A percentile compares a stretch with the other conserved stretches of the same genome.
phyloP scores from a whole-genome alignment of 495 filamentous ascomycete genomes.

The Aspergillus nanangensis region DNA sequence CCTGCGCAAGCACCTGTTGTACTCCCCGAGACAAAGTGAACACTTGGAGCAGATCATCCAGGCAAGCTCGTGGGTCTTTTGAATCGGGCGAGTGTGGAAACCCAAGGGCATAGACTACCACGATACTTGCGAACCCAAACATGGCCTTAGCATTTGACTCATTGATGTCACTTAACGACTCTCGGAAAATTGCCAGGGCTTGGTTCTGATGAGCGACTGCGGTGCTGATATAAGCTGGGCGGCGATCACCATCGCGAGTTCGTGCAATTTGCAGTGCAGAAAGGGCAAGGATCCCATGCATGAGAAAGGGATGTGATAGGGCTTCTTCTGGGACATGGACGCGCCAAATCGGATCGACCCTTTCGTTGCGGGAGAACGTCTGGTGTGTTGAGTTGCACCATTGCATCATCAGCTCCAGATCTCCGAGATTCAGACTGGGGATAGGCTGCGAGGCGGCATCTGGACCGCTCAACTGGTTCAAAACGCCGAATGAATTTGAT shows the following conservation, averaged over 20 bases:
- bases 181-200: conserved; percentile 42
- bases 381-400: conserved; percentile 36
- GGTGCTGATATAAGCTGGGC: conserved; percentile 27
- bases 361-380: conserved; percentile 25
- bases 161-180: conserved; percentile 34
- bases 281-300: conserved; percentile 49
- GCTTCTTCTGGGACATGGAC: conserved; percentile 39
- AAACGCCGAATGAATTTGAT: conserved; percentile 22
- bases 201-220: conserved; percentile 46
- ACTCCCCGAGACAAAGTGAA: conserved; percentile 41
- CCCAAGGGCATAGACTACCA: conserved; percentile 47
- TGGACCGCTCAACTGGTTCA: conserved; percentile 18
- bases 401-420: conserved; percentile 42
- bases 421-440: conserved; percentile 27
- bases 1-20: conserved; percentile 34
- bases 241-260: conserved; percentile 18
- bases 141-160: conserved; percentile 44
- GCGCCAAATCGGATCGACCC: conserved; percentile 40
- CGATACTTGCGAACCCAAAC: conserved; percentile 46
- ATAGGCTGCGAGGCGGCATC: conserved; percentile 6
- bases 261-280: conserved; percentile 44
- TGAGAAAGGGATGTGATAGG: conserved; percentile 42
- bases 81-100: conserved; percentile 36
- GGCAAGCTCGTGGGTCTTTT: conserved; percentile 29
- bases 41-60: conserved; percentile 40